Evolutionary conservation across 768 basidiomycete species (phyloP).

Genomic region (Lentinula boryana): DNA sequence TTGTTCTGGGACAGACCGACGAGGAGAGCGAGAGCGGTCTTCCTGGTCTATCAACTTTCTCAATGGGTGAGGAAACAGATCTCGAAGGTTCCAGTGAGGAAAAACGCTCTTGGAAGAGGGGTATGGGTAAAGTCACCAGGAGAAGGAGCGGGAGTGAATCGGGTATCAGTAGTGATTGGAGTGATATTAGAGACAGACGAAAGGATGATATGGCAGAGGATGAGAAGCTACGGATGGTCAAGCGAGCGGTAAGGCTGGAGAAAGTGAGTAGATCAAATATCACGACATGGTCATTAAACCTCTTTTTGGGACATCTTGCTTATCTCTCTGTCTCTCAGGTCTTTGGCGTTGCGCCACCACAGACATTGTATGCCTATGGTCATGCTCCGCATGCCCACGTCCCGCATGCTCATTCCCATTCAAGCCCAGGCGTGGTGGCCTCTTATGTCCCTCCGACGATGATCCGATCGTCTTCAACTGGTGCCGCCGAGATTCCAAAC

Average conservation of each 20-base stretch:
- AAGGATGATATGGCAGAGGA: constrained; percentile 65
- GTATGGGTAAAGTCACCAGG: constrained; percentile 15
- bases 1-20: constrained; percentile 50
- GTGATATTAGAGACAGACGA: constrained; percentile 52
- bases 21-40: constrained; percentile 12
- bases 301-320: neutral
- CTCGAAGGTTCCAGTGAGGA: constrained; percentile 19
- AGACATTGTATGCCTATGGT: constrained; percentile 52
- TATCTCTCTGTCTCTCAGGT: constrained; percentile 39
- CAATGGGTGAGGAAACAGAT: constrained; percentile 22
- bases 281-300: neutral
- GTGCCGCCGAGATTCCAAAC: neutral
- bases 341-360: constrained; percentile 78
- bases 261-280: constrained; percentile 44
- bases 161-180: constrained; percentile 41
- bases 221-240: constrained; percentile 77
- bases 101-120: constrained; percentile 37
- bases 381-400: constrained; percentile 11
- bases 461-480: constrained; percentile 9
- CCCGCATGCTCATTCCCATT: constrained; percentile 8
- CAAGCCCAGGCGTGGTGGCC: neutral
- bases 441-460: constrained; percentile 5
- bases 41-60: constrained; percentile 12
- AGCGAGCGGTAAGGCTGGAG: constrained; percentile 83
- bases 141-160: constrained; percentile 50